Evolutionary conservation across 78 protist genomes (phyloP), one percentile per base, ranked within the genome.

Genomic region (Isochrysis galbana): DNA sequence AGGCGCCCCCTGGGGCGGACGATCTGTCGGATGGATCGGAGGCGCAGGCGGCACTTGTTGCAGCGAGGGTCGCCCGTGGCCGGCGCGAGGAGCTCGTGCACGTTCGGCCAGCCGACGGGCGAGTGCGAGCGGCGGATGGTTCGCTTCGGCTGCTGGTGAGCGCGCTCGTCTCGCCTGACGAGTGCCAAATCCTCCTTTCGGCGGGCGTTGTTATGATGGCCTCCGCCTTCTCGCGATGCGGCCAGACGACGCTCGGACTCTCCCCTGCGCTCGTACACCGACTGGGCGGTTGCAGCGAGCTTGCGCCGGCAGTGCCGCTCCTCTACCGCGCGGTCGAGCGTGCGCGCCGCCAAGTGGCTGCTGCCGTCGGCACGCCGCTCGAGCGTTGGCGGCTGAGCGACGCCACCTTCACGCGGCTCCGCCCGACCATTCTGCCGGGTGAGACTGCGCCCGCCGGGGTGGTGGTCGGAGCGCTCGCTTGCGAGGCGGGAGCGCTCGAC

Each of bases 181-280:
- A 77, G 86, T 41, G 86, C 86, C 21, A 23, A n/a, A 23, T 25
- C 36, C 42, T 77, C n/a, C 36, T 41, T 14, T 44, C 86, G 0
- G 86, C 36, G 48, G 86, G 42, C 23, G 11, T 77, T 29, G 47
- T 19, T 14, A 38, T 38, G 47, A 14, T 77, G 42, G 86, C 86
- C 32, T 44, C 48, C 47, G 86, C 42, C 48, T 77, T 77, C 86
- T 1, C n/a, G 25, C 86, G 86, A 44, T 22, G 48, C 86, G 86
- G 86, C 32, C 86, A 77, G 86, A 36, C 86, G 19, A 77, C 86
- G n/a, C 86, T 77, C 86, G 86, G 86, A 26, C 14, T 77, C 48
- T 41, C 47, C 23, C 86, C 86, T 2, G 86, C 86, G 17, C 86
- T 77, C 47, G 46, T 46, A 22, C 47, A 17, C n/a, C 86, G 86